A percentile compares a stretch with the other conserved stretches of the same genome.
These are phyloP conservation scores for Fusarium sp. DNA, from an alignment of 2,329 filamentous ascomycete genomes.

Conservation along the genomic window DNA sequence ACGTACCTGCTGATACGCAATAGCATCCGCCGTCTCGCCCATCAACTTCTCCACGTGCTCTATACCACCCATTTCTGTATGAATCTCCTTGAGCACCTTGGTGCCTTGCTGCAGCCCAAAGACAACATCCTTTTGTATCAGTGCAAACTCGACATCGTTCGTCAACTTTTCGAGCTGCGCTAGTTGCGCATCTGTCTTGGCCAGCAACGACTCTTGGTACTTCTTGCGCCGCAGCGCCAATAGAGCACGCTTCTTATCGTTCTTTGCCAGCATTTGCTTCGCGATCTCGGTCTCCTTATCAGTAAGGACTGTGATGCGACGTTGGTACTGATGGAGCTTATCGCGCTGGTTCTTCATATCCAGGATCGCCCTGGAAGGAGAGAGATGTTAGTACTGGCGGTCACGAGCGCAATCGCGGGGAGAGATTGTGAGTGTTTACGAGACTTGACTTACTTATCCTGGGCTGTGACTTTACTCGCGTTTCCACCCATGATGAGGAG, in stretches of 20 bases:
- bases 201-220: slow-evolving; percentile 91
- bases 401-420: slow-evolving; percentile 37
- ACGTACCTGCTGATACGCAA: slow-evolving; percentile 88
- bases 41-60: slow-evolving; percentile 96
- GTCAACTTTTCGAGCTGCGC: slow-evolving; percentile 92
- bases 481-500: slow-evolving; percentile 66
- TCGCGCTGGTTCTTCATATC: slow-evolving; percentile 98
- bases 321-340: slow-evolving; percentile 96
- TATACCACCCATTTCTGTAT: slow-evolving; percentile 95
- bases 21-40: slow-evolving; percentile 90
- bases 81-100: slow-evolving; percentile 88
- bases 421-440: slow-evolving; percentile 21
- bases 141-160: slow-evolving; percentile 91
- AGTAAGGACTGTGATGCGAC: slow-evolving; percentile 88
- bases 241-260: slow-evolving; percentile 86
- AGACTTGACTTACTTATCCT: slow-evolving; percentile 81
- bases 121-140: slow-evolving; percentile 96
- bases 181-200: slow-evolving; percentile 93
- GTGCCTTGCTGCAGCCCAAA: slow-evolving; percentile 95
- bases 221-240: slow-evolving; percentile 95
- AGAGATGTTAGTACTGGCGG: slow-evolving; percentile 25
- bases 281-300: slow-evolving; percentile 90
- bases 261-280: slow-evolving; percentile 82
- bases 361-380: slow-evolving; percentile 83
- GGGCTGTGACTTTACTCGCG: slow-evolving; percentile 73